Evolutionary conservation across 495 filamentous ascomycete genomes (phyloP).

Genomic region (Choiromyces venosus): DNA sequence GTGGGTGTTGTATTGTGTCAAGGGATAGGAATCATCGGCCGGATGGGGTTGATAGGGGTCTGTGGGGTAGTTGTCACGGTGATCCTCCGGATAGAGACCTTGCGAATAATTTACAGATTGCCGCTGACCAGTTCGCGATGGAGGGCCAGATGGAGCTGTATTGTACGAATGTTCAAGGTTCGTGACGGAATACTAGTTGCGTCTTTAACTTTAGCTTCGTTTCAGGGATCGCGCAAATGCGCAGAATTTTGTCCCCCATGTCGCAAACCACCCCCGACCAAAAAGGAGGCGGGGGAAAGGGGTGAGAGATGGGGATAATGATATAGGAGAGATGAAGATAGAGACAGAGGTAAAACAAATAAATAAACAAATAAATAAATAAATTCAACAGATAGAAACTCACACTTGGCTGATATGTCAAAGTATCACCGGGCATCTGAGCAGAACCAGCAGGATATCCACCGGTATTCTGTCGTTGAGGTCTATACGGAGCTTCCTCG

Average conservation of each 20-base stretch:
- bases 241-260: not conserved
- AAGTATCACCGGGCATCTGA: constrained; percentile 30
- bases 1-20: constrained; percentile 27
- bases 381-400: constrained; percentile 15
- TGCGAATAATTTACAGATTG: constrained; percentile 20
- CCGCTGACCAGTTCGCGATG: constrained; percentile 27
- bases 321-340: not conserved
- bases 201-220: not conserved
- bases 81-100: constrained; percentile 29
- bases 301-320: not conserved
- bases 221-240: not conserved
- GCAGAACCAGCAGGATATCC: constrained; percentile 31
- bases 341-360: not conserved
- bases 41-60: constrained; percentile 37
- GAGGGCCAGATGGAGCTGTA: constrained; percentile 28
- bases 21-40: constrained; percentile 28
- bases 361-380: not conserved
- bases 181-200: constrained; percentile 34
- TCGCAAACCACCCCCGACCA: not conserved
- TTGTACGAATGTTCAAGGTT: constrained; percentile 40
- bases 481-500: constrained; percentile 35
- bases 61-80: constrained; percentile 25
- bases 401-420: constrained; percentile 40
- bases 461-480: constrained; percentile 37
- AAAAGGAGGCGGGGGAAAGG: not conserved